These are phyloP conservation scores for Abrus pulchellus DNA, from an alignment of 306 rosid genomes.

Conservation along the genomic window DNA sequence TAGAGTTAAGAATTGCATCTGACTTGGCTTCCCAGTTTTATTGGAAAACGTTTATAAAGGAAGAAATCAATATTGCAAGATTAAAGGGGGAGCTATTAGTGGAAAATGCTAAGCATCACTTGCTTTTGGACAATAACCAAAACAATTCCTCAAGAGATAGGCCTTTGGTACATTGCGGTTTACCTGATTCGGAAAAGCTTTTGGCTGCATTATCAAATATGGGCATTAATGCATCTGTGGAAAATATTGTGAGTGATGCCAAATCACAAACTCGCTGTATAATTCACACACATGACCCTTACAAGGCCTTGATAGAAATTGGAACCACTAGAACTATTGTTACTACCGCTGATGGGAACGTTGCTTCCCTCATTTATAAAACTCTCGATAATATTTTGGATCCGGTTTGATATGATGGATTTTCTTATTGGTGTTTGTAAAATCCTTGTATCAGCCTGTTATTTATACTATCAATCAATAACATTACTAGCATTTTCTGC, in stretches of 20 bases:
- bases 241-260: constrained; percentile 35
- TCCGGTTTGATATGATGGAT: constrained; percentile 49
- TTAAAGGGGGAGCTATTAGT: constrained; percentile 70
- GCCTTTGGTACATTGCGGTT: constrained; percentile 66
- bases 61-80: constrained; percentile 60
- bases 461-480: constrained; percentile 8
- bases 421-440: constrained; percentile 25
- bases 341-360: constrained; percentile 55
- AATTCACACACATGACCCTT: constrained; percentile 63
- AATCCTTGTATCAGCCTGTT: constrained; percentile 23
- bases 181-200: constrained; percentile 64
- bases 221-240: constrained; percentile 66
- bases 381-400: constrained; percentile 61
- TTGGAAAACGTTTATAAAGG: constrained; percentile 66
- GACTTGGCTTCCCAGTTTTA: constrained; percentile 74
- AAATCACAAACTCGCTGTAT: constrained; percentile 47
- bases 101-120: constrained; percentile 59
- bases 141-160: constrained; percentile 29
- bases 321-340: constrained; percentile 60
- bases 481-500: too few relatives aligned
- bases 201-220: constrained; percentile 61
- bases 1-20: constrained; percentile 61
- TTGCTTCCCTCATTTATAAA: constrained; percentile 63
- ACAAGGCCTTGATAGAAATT: constrained; percentile 68
- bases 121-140: constrained; percentile 52